A percentile compares a stretch with the other conserved stretches of the same genome.
Conservation (phyloP, 78 protist species). For the Emiliania huxleyi region DNA sequence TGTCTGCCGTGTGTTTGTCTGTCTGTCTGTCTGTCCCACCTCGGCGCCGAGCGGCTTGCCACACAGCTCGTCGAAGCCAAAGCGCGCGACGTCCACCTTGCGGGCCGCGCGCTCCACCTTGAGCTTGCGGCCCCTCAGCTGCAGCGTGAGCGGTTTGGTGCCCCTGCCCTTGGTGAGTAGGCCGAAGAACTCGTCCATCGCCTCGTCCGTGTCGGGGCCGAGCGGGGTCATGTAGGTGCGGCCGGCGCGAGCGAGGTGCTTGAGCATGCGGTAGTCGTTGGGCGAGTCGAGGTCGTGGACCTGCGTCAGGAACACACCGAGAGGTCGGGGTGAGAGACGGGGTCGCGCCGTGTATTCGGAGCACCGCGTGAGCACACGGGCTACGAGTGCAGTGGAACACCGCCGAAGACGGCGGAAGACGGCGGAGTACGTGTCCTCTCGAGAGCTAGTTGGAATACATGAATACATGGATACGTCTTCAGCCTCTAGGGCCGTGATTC, state of each 20-base stretch:
- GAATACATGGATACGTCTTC: too few species aligned
- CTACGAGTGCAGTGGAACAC: too few species aligned
- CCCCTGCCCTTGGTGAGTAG: neutral
- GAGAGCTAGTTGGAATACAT: too few species aligned
- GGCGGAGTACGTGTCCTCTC: too few species aligned
- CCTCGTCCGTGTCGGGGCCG: neutral
- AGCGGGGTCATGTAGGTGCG: neutral
- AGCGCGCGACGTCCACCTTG: neutral
- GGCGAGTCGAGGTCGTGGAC: constrained; percentile 56
- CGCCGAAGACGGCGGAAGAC: too few species aligned
- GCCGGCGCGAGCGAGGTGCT: neutral
- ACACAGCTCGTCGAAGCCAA: neutral
- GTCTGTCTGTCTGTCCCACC: too few species aligned
- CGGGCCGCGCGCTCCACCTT: neutral
- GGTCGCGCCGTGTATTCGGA: too few species aligned
- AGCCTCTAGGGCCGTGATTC: too few species aligned
- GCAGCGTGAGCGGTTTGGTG: neutral
- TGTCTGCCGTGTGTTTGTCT: too few species aligned
- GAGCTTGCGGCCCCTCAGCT: neutral
- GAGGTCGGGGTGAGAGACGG: too few species aligned
- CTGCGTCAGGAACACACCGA: too few species aligned
- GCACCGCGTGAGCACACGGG: too few species aligned
- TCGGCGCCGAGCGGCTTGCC: neutral
- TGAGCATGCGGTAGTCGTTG: constrained; percentile 72
- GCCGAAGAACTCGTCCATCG: neutral